phyloP scores from a whole-genome alignment of 2,329 filamentous ascomycete species.

The Ophiocordyceps camponoti-rufipedis region DNA sequence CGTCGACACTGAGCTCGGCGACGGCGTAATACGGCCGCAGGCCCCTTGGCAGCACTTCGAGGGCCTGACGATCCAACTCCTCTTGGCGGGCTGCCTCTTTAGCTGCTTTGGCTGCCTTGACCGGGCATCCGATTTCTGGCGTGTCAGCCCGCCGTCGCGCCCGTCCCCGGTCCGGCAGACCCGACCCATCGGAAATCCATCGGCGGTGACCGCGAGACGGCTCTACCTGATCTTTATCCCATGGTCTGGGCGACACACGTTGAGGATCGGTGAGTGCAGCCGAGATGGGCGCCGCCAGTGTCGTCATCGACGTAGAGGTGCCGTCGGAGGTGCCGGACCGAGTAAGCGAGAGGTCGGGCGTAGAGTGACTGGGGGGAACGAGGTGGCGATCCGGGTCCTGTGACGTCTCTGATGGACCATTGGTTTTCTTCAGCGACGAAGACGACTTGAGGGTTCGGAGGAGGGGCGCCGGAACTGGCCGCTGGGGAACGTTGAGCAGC shows the following conservation, averaged over 20 bases:
- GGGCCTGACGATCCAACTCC: constrained; percentile 36
- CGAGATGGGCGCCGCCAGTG: constrained; percentile 29
- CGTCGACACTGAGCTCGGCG: constrained; percentile 25
- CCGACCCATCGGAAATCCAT: constrained; percentile 36
- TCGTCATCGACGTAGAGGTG: constrained; percentile 20
- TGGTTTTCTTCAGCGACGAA: constrained; percentile 18
- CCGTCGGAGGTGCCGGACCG: constrained; percentile 21
- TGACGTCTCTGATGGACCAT: no score
- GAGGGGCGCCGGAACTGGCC: constrained; percentile 3
- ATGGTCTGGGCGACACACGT: constrained; percentile 24
- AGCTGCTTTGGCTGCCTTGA: constrained; percentile 8
- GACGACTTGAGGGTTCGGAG: constrained; percentile 5
- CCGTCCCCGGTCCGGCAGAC: constrained; percentile 43
- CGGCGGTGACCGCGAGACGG: constrained; percentile 24
- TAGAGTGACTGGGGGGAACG: constrained; percentile 16
- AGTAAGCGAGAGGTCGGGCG: constrained; percentile 21
- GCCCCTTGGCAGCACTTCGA: constrained; percentile 42
- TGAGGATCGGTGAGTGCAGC: constrained; percentile 22
- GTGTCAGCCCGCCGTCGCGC: constrained; percentile 33
- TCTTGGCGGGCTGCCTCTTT: constrained; percentile 24
- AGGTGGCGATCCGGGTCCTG: constrained; percentile 17
- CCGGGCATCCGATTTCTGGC: constrained; percentile 7
- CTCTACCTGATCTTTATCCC: constrained; percentile 12
- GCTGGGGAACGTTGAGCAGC: constrained; percentile 35
- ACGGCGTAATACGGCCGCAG: constrained; percentile 33